Evolutionary conservation across 257 asterid species (phyloP).

Genomic region (Marsdenia floribunda): DNA sequence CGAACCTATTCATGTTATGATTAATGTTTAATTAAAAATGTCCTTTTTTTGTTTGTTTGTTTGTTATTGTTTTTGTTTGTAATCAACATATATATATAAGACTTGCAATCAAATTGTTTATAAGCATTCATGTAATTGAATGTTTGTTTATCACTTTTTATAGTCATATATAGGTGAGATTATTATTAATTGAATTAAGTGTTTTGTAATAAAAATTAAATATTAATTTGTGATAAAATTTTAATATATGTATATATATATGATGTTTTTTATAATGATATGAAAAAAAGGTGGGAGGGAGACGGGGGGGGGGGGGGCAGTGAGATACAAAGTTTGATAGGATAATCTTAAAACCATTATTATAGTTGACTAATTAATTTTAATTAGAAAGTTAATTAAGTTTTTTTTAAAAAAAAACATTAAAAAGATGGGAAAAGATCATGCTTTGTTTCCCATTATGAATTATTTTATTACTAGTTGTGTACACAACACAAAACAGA

Average conservation of each 20-base stretch:
- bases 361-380: conserved; percentile 9
- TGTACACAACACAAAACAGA: conserved; percentile 9
- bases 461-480: conserved; percentile 7
- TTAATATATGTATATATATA: no score
- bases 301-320: no score
- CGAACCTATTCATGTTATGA: background rate
- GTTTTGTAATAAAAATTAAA: no score
- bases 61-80: no score
- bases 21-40: background rate
- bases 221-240: no score
- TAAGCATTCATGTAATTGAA: background rate
- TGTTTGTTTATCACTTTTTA: no score
- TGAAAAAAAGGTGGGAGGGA: no score
- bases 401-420: background rate
- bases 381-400: background rate
- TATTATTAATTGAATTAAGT: no score
- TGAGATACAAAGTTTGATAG: background rate
- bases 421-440: background rate
- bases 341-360: conserved; percentile 8
- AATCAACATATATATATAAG: background rate
- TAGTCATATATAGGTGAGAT: no score
- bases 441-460: conserved; percentile 17
- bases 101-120: background rate
- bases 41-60: no score
- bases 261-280: no score